Base-by-base conservation (phyloP, 75 land plant species). In the Isoetes taiwanensis region DNA sequence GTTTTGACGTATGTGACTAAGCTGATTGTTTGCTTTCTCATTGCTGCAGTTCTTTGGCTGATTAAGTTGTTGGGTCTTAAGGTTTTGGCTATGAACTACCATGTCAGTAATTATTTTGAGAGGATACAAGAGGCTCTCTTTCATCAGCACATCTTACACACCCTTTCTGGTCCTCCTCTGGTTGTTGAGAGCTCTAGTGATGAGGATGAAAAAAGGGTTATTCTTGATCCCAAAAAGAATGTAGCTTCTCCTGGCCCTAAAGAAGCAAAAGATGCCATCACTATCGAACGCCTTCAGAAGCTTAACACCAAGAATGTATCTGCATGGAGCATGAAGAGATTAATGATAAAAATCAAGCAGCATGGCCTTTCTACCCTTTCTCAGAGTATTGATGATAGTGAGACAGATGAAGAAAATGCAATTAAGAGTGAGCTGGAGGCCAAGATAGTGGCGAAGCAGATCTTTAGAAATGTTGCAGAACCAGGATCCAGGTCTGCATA, bases 291-390 rank as follows among this genome's bases (percentile, higher is more conserved):
- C 5, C 73, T 86, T 33, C 87, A 83, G 54, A 79, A 63, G 60
- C 73, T 86, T 2, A 77, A 72, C 57, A 72, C 53, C 41, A 72
- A 86, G 67, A 83, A 86, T 42, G 68, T 86, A 0, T 86, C 93
- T 0, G 93, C 93, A 1, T 84, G 87, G 83, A 77, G 73, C 32
- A 86, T 83, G 83, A 86, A 83, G 70, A 62, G 84, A 43, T 59
- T 86, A 43, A 75, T 86, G 56, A 76, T 62, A 2, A 71, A 82
- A 1, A 83, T 82, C 6, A 71, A 79, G 38, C 62, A 74, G 53
- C 80, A 80, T 8, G 41, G 59, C 1, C n/a, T 86, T 24, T 21
- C 78, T 2, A 83, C 87, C 0, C 59, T 86, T 28, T 80, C 80
- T 37, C 82, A 84, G 62, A 68, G 65, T 30, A 34, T 79, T 1